Evolutionary conservation across 306 rosid genomes (phyloP), one percentile per base, ranked within the genome.

Genomic region (Dalbergia cultrata): DNA sequence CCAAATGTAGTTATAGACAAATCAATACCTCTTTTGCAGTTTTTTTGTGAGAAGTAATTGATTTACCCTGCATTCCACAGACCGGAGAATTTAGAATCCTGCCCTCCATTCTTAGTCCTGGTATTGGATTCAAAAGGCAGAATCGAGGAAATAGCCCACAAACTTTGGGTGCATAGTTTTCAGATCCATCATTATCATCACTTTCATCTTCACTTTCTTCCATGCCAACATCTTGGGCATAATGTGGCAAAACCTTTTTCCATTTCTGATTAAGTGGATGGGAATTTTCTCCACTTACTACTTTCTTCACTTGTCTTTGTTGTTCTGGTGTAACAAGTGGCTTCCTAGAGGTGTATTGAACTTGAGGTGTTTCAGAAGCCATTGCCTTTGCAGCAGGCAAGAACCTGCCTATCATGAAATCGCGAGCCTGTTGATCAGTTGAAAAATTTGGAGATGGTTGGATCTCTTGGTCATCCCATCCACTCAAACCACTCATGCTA

Each of bases 361-460:
- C 5, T 50, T 62, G 95, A 78, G 91, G 90, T 13, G 89, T 84
- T 65, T 87, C 98, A 45, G 93, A 89, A 81, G 94, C 98, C 92
- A 95, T 88, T 75, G 97, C 99, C 86, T 93, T 93, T 21, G 99
- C 98, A 45, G 99, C 99, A 63, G 96, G 97, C 80, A 95, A 81
- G 86, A 95, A 95, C 47, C 98, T 87, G 14, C 87, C 90, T 73
- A 95, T 90, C 94, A 95, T 93, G 89, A 95, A 93, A 90, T 93
- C 89, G 9, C 92, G 93, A 44, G 92, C 75, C 73, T 86, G 94
- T 80, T 89, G 92, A 82, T 95, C 97, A 5, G 84, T 79, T 5
- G 92, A 80, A 82, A 85, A 89, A 16, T 79, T 80, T 61, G 84
- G 87, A 6, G 86, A 82, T 49, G 90, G 82, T 70, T 63, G 82